Percentiles rank a stretch among this genome's conserved stretches.
Conservation (phyloP, 257 asterid genomes). For the Apocynum venetum region DNA sequence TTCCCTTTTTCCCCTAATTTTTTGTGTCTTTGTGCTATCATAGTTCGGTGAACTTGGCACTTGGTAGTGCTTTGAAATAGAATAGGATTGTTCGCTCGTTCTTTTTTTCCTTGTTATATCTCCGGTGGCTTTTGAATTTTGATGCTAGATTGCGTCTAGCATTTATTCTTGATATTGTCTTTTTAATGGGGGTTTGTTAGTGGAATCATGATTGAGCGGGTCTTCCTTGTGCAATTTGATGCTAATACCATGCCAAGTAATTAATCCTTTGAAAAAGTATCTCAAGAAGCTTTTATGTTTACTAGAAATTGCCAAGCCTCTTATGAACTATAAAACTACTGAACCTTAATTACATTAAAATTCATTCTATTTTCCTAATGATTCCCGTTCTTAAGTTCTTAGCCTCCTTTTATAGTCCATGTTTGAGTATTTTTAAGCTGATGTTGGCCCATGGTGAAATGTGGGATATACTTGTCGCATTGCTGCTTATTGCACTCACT, state of each 20-base stretch:
- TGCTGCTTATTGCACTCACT: not conserved
- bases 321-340: not conserved
- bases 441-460: not conserved
- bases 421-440: not conserved
- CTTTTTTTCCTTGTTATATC: not conserved
- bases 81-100: not conserved
- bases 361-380: not conserved
- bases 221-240: not conserved
- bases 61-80: not conserved
- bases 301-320: not conserved
- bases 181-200: not conserved
- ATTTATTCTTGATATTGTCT: not conserved
- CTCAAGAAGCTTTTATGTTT: not conserved
- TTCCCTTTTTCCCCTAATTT: not conserved
- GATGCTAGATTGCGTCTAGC: not conserved
- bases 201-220: not conserved
- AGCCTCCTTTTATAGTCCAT: not conserved
- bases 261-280: not conserved
- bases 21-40: not conserved
- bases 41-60: not conserved
- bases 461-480: not conserved
- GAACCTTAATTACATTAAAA: not conserved
- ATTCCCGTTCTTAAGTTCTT: not conserved
- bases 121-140: not conserved
- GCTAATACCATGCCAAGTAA: not conserved